Base-by-base conservation (phyloP, 495 filamentous ascomycete species). In the Aspergillus baeticus region DNA sequence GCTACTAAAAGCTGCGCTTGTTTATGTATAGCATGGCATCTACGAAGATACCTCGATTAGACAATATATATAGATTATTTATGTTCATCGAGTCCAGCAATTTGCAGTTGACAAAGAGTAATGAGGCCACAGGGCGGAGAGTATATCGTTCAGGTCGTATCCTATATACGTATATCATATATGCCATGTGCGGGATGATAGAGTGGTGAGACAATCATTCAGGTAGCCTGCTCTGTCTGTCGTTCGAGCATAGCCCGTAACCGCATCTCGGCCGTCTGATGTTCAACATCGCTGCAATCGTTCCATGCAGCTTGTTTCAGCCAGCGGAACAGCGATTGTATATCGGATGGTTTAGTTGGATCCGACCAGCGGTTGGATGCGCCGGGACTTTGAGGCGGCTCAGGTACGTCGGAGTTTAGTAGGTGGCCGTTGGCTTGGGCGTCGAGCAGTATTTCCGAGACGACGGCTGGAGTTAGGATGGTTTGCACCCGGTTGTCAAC, bases 381-480 rank as follows among this genome's bases (percentile, higher is more conserved):
- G 17, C 37, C 8, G 13, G 8, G 18, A 8, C 15, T 29, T 36
- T 31, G 49, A n/a, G 23, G 5, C 22, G 39, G n/a, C 15, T 33
- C 20, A 6, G 47, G 20, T n/a, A 38, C 5, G 36, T 38, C 47
- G 1, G 33, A 2, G 2, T 50, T 50, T 18, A 23, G 20, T 4
- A 49, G 11, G 17, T 22, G 55, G 8, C 59, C 61, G 33, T 69
- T 65, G 7, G 66, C 72, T 39, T 64, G 69, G 0, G 72, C 76
- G 52, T 76, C 70, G 17, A 78, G 59, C 51, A 72, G 65, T 0
- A 71, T 63, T 59, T 78, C 76, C 0, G 73, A 74, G 10, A 77
- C 69, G 0, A 78, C 52, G 35, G 75, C 73, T 10, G 73, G 65
- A 1, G 76, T 76, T 3, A 61, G 51, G 17, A 74, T 69, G 10